phyloP scores from a whole-genome alignment of 164 flowering plant species.

The Litsea cubeba region DNA sequence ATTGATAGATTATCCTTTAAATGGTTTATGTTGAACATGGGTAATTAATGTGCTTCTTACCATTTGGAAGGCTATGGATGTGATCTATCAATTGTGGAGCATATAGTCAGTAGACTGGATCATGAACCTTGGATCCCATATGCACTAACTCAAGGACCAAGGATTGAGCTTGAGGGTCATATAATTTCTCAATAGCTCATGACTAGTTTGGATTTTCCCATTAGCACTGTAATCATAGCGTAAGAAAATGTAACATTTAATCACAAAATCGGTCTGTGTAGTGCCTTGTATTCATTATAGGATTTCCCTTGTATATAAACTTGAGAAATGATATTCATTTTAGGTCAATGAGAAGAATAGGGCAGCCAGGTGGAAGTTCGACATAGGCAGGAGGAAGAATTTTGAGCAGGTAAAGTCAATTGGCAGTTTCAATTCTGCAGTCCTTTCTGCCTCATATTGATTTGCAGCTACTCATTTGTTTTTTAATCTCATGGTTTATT shows the following conservation, averaged over 20 bases:
- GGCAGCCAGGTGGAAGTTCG: constrained; percentile 70
- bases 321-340: background rate
- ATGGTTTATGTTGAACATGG: background rate
- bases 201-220: too few species aligned
- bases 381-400: constrained; percentile 69
- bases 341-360: constrained; percentile 93
- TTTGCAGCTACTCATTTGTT: background rate
- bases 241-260: too few species aligned
- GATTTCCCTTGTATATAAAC: background rate
- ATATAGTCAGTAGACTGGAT: background rate
- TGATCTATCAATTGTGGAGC: background rate
- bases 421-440: background rate
- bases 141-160: background rate
- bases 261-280: too few species aligned
- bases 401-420: constrained; percentile 66
- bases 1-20: background rate
- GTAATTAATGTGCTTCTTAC: background rate
- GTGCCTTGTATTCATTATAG: too few species aligned
- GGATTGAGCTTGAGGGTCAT: background rate
- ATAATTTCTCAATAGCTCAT: background rate
- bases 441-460: too few species aligned
- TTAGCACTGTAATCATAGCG: too few species aligned
- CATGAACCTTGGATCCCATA: background rate
- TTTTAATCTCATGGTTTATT: background rate
- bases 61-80: background rate